Base-by-base conservation (phyloP, 176 grass and related monocot genomes). In the Puccinellia tenuiflora region DNA sequence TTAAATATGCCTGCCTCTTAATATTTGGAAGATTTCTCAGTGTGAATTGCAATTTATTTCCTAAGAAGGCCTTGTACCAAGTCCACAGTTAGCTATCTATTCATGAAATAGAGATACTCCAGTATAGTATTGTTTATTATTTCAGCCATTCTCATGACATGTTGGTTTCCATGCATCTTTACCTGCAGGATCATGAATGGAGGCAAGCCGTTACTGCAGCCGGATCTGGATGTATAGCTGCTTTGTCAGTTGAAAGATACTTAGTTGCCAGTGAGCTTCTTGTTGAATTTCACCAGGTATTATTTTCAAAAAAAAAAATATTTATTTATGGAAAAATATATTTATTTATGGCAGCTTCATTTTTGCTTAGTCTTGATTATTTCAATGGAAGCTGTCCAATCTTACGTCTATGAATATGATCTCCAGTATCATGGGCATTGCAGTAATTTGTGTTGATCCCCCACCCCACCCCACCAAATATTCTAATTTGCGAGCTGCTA, bases 221-320 rank as follows among this genome's bases (percentile, higher is more conserved):
- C 87, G 97, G 97, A 81, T 96, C 97, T 81, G 97, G 97, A 82
- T 99, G 97, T 39, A 35, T 92, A 69, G 97, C 97, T 78, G 97
- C 97, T 81, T 94, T 99, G 84, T 99, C 89, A 25, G 97, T 99
- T 57, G 97, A 99, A 91, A 96, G 97, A 99, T 99, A 99, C 81
- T 90, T 99, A 68, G 91, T 88, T 62, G 42, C 84, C 40, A 96
- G 84, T 75, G 57, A 96, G 85, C 93, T 99, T 80, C 88, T 99
- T 90, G 29, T 99, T 62, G 97, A 99, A 93, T 99, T 99, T 90
- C 97, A 99, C 75, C 97, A 96, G 91, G 97, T 96, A 91, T 61
- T 85, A 31, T 57, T 79, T 61, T 71, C 14, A 21, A 14, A 74
- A n/a, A 1, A n/a, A n/a, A n/a, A n/a, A n/a, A n/a, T n/a, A n/a